Base-by-base conservation (phyloP, 371 early-diverging fungal genomes). In the Mucor ambiguus region DNA sequence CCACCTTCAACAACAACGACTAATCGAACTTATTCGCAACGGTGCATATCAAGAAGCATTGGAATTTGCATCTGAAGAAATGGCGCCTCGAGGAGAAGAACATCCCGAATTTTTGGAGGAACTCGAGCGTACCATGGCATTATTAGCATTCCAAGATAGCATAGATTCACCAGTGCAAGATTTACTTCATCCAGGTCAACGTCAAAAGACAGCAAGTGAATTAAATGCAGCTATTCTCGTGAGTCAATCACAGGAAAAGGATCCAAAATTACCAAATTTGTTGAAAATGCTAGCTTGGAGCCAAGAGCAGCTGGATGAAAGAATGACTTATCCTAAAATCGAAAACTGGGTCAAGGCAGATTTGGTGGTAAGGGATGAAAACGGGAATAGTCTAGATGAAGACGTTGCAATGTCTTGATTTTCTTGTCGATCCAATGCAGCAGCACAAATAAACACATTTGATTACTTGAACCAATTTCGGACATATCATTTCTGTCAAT, bases 71-170 rank as follows among this genome's bases (percentile, higher is more conserved):
- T 95, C 96, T 70, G 97, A 97, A 58, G 98, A 98, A 76, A 83
- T 98, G 80, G 98, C 97, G 16, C 95, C 97, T 14, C 88, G 95
- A 20, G 98, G 97, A 4, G 96, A 96, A 76, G 96, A 97, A 67
- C 78, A 95, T 84, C 97, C 96, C 10, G 96, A 95, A 75, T 93
- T 97, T 73, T 74, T 98, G 29, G 87, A 92, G 54, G 98, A 98
- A 71, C 78, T 98, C 44, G 99, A 98, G 70, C 84, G 89, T 28
- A 96, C 98, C 1, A 97, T 98, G 98, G 92, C 97, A 0, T 76
- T 98, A 62, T 77, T 98, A 58, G 97, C 96, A 10, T 98, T 96
- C 78, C 95, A 95, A 41, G 82, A 89, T 59, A 66, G 73, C 14
- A 48, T 69, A 28, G 68, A 75, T 54, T 85, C 83, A 16, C 96